These are phyloP conservation scores for Helicostylum pulchrum DNA, from an alignment of 192 early-diverging fungal genomes.

Conservation along the genomic window DNA sequence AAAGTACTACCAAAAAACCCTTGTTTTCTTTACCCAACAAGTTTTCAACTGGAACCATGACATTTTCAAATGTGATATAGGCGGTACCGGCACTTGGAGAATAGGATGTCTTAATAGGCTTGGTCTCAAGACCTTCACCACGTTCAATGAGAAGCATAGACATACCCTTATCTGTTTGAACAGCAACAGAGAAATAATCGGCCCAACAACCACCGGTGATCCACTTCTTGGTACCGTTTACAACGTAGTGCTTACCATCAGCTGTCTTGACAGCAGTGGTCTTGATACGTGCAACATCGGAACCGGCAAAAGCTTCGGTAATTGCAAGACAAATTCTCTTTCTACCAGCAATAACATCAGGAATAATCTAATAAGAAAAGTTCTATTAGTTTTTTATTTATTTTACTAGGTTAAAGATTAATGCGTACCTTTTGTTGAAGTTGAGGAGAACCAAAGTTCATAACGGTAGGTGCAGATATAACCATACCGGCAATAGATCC, in stretches of 20 bases:
- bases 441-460: conserved; percentile 68
- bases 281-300: conserved; percentile 76
- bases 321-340: conserved; percentile 84
- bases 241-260: conserved; percentile 77
- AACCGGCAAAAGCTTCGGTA: conserved; percentile 72
- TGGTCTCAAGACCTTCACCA: conserved; percentile 55
- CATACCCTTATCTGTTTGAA: conserved; percentile 47
- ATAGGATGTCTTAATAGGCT: conserved; percentile 66
- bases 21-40: conserved; percentile 60
- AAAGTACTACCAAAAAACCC: conserved; percentile 68
- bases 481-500: conserved; percentile 68
- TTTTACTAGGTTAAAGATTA: neutral
- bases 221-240: conserved; percentile 88
- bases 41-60: conserved; percentile 73
- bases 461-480: conserved; percentile 76
- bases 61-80: conserved; percentile 64
- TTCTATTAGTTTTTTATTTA: neutral
- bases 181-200: conserved; percentile 36
- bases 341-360: conserved; percentile 59
- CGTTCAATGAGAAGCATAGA: conserved; percentile 68
- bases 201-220: conserved; percentile 61
- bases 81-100: conserved; percentile 61
- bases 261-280: conserved; percentile 58
- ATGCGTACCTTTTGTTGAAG: conserved; percentile 47
- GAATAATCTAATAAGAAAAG: conserved; percentile 36